Evolutionary conservation across 169 alveolate genomes (phyloP).

Genomic region (Plasmodium billcollinsi): DNA sequence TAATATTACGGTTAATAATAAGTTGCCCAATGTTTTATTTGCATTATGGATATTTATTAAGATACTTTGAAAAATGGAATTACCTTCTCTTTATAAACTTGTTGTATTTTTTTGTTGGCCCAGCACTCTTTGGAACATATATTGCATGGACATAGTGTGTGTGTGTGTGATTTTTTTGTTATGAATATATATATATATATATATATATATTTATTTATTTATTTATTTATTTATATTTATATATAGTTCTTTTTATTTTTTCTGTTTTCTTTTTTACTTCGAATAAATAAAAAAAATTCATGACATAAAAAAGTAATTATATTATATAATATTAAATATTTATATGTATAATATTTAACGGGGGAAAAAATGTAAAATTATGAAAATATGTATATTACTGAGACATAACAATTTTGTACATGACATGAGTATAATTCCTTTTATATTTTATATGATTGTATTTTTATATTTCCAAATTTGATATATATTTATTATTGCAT

Average conservation of each 20-base stretch:
- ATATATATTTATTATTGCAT: no score
- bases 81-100: constrained; percentile 37
- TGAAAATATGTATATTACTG: no score
- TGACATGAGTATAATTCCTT: no score
- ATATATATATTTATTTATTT: constrained; percentile 3
- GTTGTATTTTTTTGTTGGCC: constrained; percentile 66
- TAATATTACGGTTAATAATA: constrained; percentile 39
- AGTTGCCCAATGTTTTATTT: constrained; percentile 54
- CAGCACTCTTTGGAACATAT: constrained; percentile 72
- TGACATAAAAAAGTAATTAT: no score
- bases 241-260: neutral
- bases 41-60: constrained; percentile 68
- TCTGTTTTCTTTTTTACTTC: no score
- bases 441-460: no score
- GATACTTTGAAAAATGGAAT: constrained; percentile 69
- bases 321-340: no score
- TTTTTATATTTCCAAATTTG: no score
- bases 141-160: constrained; percentile 72
- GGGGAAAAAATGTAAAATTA: no score
- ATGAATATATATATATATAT: neutral
- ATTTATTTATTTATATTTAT: neutral
- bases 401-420: no score
- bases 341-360: no score
- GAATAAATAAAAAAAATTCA: no score
- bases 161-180: neutral